Conservation (phyloP, 345 rosid species). For the Punica granatum region DNA sequence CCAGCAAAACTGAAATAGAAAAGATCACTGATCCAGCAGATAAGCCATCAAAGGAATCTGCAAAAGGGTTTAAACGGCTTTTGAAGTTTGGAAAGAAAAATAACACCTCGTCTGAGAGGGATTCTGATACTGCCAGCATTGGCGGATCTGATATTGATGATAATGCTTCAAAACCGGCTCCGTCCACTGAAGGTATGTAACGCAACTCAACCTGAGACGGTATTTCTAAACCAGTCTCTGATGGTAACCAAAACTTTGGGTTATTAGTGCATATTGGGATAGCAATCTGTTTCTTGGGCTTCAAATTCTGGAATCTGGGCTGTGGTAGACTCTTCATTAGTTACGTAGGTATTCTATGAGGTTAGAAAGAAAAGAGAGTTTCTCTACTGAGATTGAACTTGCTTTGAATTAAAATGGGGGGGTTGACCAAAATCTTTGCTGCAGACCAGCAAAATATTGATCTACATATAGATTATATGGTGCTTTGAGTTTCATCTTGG, state of each 20-base stretch:
- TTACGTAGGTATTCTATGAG: neutral
- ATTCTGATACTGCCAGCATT: conserved; percentile 18
- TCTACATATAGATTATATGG: no score
- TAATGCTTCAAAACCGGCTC: conserved; percentile 17
- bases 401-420: neutral
- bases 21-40: conserved; percentile 51
- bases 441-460: neutral
- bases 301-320: neutral
- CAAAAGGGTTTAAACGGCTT: conserved; percentile 62
- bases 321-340: no score
- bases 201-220: neutral
- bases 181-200: conserved; percentile 27
- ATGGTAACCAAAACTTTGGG: neutral
- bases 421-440: neutral
- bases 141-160: conserved; percentile 26
- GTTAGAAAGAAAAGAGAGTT: neutral
- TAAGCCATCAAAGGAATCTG: conserved; percentile 51
- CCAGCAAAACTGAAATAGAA: conserved; percentile 34
- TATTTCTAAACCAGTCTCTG: neutral
- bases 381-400: neutral
- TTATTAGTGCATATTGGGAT: neutral
- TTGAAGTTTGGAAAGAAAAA: conserved; percentile 73
- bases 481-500: no score
- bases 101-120: conserved; percentile 42
- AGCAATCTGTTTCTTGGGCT: neutral